phyloP scores from a whole-genome alignment of 495 filamentous ascomycete species.

The Friedmanniomyces simplex region DNA sequence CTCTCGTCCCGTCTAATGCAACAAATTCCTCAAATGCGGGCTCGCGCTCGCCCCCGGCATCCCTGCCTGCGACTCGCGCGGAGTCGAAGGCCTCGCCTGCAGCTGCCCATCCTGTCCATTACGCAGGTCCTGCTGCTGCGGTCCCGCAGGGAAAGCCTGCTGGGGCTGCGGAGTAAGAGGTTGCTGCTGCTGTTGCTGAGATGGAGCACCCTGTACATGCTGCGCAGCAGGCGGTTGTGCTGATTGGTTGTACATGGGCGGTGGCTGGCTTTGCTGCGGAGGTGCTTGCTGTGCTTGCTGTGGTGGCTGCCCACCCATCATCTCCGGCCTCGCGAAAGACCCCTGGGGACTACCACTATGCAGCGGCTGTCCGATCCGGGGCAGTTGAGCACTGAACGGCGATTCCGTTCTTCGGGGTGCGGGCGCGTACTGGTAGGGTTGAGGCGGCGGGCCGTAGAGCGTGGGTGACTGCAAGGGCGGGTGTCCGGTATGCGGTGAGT shows the following conservation, averaged over 20 bases:
- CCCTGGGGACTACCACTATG: neutral
- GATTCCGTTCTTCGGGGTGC: neutral
- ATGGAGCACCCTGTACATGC: neutral
- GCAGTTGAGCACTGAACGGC: slow-evolving; percentile 2
- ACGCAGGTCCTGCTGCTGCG: neutral
- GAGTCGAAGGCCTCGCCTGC: slow-evolving; percentile 2
- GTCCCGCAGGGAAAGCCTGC: neutral
- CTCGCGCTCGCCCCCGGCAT: slow-evolving; percentile 19
- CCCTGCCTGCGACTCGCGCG: slow-evolving; percentile 7
- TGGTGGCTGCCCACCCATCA: neutral
- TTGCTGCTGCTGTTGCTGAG: neutral
- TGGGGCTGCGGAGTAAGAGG: neutral
- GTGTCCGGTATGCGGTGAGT: slow-evolving; percentile 17
- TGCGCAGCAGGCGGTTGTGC: neutral
- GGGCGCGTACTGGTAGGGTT: neutral
- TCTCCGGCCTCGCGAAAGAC: neutral
- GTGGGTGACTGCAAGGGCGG: slow-evolving; percentile 23
- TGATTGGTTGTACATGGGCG: neutral
- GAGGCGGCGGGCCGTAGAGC: slow-evolving; percentile 1
- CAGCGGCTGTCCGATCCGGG: slow-evolving; percentile 8
- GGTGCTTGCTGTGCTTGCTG: neutral
- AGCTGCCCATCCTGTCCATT: neutral
- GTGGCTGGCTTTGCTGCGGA: neutral
- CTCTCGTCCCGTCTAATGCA: slow-evolving; percentile 2
- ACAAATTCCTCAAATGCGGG: slow-evolving; percentile 23